Conservation (phyloP, 2,329 filamentous ascomycete genomes). For the Trichoderma semiorbis region DNA sequence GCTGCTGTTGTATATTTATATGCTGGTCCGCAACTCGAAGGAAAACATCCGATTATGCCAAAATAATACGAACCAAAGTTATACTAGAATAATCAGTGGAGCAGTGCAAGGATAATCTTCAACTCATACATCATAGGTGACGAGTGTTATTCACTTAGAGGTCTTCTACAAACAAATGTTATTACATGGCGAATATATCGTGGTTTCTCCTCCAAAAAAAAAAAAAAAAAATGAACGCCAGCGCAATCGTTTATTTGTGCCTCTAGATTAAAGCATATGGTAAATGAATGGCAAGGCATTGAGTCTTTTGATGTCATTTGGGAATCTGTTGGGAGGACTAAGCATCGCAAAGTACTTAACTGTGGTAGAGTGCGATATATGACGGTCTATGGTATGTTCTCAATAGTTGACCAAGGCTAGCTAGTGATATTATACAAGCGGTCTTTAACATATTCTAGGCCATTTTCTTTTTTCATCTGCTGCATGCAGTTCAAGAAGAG, state of each 20-base stretch:
- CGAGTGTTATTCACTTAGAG: not conserved
- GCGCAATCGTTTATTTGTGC: conserved; percentile 66
- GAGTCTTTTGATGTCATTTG: not conserved
- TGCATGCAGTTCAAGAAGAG: not conserved
- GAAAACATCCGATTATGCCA: not conserved
- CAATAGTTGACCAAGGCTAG: not conserved
- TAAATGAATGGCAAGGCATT: not conserved
- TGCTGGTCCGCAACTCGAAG: not conserved
- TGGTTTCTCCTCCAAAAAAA: not conserved
- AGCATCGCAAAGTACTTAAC: not conserved
- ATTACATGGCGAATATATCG: not conserved
- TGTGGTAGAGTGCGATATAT: not conserved
- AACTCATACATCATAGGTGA: not conserved
- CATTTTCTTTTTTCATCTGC: not conserved
- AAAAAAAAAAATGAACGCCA: conserved; percentile 32
- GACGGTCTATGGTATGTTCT: not conserved
- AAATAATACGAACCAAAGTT: not conserved
- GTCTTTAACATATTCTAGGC: not conserved
- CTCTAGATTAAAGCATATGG: conserved; percentile 55
- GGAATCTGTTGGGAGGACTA: not conserved
- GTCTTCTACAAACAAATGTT: not conserved
- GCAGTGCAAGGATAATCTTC: not conserved
- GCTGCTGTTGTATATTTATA: not conserved
- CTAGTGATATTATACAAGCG: not conserved
- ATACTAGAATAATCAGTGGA: not conserved